phyloP scores from a whole-genome alignment of 176 grass and related monocot species.

The Pontederia paniculata region DNA sequence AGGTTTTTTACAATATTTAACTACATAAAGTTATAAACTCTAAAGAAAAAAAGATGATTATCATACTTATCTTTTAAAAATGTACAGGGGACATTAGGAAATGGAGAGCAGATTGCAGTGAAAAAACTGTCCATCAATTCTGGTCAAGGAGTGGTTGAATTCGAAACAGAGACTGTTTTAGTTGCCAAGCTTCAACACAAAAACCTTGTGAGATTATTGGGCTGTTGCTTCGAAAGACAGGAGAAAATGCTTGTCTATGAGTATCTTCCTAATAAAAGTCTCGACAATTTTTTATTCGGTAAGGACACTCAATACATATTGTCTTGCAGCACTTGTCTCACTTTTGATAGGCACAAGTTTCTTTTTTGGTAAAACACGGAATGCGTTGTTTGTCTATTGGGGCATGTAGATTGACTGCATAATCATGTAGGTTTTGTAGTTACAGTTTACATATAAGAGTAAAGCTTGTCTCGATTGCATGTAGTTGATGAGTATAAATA shows the following conservation, averaged over 20 bases:
- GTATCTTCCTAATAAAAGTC: slow-evolving; percentile 75
- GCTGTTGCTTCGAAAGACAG: slow-evolving; percentile 20
- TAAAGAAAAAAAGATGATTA: no score
- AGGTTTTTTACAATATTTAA: no score
- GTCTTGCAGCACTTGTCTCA: no score
- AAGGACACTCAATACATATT: neutral
- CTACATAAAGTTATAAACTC: no score
- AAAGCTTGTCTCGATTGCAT: no score
- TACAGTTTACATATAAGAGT: no score
- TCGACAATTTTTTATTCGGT: slow-evolving; percentile 69
- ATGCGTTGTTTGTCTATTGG: no score
- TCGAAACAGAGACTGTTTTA: slow-evolving; percentile 5
- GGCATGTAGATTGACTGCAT: no score
- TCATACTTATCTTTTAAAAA: neutral
- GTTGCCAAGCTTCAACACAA: slow-evolving; percentile 23
- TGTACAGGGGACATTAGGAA: slow-evolving; percentile 18
- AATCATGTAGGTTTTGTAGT: no score
- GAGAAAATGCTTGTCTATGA: slow-evolving; percentile 37
- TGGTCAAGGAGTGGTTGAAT: slow-evolving; percentile 2
- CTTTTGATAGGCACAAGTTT: no score
- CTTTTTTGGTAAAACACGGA: no score
- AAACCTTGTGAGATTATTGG: slow-evolving; percentile 26
- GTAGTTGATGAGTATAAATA: no score
- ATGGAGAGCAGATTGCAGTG: slow-evolving; percentile 15
- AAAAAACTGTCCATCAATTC: slow-evolving; percentile 6